Percentiles rank a stretch among this genome's conserved stretches.
Evolutionary conservation across 768 basidiomycete species (phyloP).

Genomic region (Boletus tomentosulus): DNA sequence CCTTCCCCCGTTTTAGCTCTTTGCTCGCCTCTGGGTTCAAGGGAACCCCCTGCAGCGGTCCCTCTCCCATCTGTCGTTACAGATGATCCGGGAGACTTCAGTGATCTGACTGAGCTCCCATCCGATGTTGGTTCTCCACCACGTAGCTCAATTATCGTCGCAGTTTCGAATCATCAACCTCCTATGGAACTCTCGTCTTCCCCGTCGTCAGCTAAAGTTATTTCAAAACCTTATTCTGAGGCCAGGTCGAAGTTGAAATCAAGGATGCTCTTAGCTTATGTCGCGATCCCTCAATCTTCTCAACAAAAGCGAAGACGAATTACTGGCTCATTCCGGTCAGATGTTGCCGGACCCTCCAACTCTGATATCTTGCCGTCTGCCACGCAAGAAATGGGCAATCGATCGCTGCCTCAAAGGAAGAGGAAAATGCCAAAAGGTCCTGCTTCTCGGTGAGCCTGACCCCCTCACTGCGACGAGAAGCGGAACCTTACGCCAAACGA

Average conservation of each 20-base stretch:
- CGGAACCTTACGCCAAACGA: constrained; percentile 22
- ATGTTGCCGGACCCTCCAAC: neutral
- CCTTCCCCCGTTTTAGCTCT: neutral
- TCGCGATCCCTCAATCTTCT: constrained; percentile 17
- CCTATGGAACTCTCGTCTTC: neutral
- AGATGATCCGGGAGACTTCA: constrained; percentile 18
- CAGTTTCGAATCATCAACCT: neutral
- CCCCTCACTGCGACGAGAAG: constrained; percentile 28
- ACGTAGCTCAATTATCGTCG: neutral
- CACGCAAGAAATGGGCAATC: neutral
- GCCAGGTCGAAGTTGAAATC: neutral
- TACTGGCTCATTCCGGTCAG: neutral
- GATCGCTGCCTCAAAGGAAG: constrained; percentile 12
- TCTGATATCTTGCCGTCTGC: neutral
- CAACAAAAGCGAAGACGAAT: constrained; percentile 14
- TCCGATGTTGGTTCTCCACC: constrained; percentile 20
- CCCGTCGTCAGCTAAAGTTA: neutral
- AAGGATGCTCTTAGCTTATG: constrained; percentile 22
- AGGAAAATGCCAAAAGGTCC: constrained; percentile 17
- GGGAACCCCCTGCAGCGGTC: neutral
- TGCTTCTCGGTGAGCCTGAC: constrained; percentile 31
- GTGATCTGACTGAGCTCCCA: constrained; percentile 30
- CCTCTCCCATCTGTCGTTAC: neutral
- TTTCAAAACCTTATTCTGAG: neutral
- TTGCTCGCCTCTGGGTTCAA: neutral